Base-by-base conservation (phyloP, 805 yeast species). In the Yarrowia phangngaensis region DNA sequence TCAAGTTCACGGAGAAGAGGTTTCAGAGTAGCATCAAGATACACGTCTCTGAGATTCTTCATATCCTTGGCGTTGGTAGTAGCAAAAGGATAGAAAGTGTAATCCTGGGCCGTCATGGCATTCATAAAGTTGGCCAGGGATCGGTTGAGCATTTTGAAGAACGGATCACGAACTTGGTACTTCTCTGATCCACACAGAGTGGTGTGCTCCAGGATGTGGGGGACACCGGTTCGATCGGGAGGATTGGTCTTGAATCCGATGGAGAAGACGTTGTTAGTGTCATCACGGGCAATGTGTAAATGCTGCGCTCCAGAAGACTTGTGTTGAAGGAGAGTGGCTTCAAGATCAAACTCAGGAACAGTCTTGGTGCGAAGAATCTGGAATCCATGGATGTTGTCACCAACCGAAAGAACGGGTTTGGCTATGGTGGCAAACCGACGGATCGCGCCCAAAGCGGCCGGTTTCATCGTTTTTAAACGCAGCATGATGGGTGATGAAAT, bases 71-170 rank as follows among this genome's bases (percentile, higher is more conserved):
- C 63, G 64, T 92, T 92, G 8, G 97, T 90, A 2, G 98, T 92
- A 20, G 97, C 84, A 70, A 92, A 92, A 4, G 98, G 98, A 59
- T 84, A 92, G 64, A 80, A 89, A 0, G 98, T 92, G 61, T 88
- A 89, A 65, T 92, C 97, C 58, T 84, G 89, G 16, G 95, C 98
- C 0, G 98, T 92, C 96, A 92, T 86, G 7, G 98, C 98, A 63
- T 92, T 92, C 98, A 92, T 92, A 66, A 88, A 92, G 63, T 87
- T 92, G 24, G 96, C 80, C 59, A 92, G 69, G n/a, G 97, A 87
- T 55, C 97, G 70, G 64, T 88, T 90, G 52, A 90, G 71, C 98
- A 92, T 92, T 64, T 90, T 90, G 75, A 92, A 92, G 65, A 92
- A 92, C 2, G 98, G 98, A 66, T 92, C 98, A 56, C 97, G 72